Evolutionary conservation across 2,329 filamentous ascomycete species (phyloP), one percentile per base, ranked within the genome.

Genomic region (Aspergillus fijiensis): DNA sequence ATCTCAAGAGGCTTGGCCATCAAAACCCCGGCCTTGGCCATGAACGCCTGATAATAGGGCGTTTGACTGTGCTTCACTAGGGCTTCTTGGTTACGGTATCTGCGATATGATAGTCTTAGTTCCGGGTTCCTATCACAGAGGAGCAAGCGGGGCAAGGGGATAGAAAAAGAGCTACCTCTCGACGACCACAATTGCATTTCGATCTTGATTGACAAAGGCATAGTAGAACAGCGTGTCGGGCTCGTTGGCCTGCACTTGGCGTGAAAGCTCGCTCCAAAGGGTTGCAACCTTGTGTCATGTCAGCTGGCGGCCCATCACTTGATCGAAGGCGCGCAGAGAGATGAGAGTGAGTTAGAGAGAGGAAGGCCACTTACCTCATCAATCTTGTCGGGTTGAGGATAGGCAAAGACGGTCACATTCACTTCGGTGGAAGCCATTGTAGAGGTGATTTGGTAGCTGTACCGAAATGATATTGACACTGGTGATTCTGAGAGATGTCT

Each of bases 191-290:
- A 76, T 67, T 51, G 74, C 72, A 14, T 71, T 67, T 42, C 69
- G 69, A 14, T 68, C 69, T 27, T 67, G 61, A 14, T 69, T 63
- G 9, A 60, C 55, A 12, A 72, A 66, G 14, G 68, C 66, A 45
- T 73, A 74, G 62, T 74, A 75, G 31, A 70, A 52, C 12, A 75
- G 58, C 9, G 70, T 71, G 21, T 67, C 67, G 7, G 73, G 71
- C 48, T 76, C 73, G 16, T 72, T 65, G 33, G 65, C 68, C 51
- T 73, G 67, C 23, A 75, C 72, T 16, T 73, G 66, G 48, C 70
- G 64, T 29, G 66, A 67, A 21, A 70, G 57, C 31, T 71, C 66
- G 9, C 65, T 61, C 25, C 73, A 52, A 21, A 69, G 65, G 45
- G 59, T 54, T 16, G 67, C 61, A 10, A 74, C 63, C 73, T 75